phyloP scores from a whole-genome alignment of 2,329 filamentous ascomycete species.

The Alternaria gansuensis region DNA sequence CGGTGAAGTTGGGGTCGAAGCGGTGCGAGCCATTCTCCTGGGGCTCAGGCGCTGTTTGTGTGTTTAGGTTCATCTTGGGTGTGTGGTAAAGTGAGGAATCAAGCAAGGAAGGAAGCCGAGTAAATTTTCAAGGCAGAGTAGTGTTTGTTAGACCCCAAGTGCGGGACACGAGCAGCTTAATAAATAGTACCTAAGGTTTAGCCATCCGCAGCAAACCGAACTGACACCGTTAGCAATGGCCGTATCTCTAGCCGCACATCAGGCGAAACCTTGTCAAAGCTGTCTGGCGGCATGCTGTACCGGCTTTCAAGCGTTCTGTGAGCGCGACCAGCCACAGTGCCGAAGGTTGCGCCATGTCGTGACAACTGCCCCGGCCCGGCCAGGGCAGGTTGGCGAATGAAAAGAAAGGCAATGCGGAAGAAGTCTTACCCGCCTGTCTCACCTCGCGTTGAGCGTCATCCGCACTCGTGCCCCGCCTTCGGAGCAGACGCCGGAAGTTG shows the following conservation, averaged over 20 bases:
- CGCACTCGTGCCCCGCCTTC: conserved; percentile 37
- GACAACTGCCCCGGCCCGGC: conserved; percentile 34
- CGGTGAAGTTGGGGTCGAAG: conserved; percentile 81
- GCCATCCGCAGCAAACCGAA: conserved; percentile 28
- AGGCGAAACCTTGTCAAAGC: conserved; percentile 25
- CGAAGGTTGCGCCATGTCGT: conserved; percentile 27
- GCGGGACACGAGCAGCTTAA: conserved; percentile 25
- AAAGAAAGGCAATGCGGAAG: conserved; percentile 33
- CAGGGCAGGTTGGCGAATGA: conserved; percentile 65
- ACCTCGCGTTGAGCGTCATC: conserved; percentile 16
- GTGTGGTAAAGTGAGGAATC: conserved; percentile 2
- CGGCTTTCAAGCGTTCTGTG: conserved; percentile 28
- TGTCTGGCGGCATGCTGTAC: conserved; percentile 29
- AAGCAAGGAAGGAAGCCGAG: conserved; percentile 2
- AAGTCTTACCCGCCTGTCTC: conserved; percentile 40
- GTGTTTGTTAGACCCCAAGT: not conserved
- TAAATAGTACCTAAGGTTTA: conserved; percentile 25
- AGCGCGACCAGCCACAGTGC: conserved; percentile 28
- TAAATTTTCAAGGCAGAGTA: not conserved
- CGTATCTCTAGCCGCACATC: conserved; percentile 37
- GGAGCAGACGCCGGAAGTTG: conserved; percentile 24
- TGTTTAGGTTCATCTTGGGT: conserved; percentile 29
- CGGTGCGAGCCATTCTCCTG: conserved; percentile 45
- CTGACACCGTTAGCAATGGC: conserved; percentile 33
- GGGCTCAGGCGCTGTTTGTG: conserved; percentile 34